phyloP scores from a whole-genome alignment of 2,329 filamentous ascomycete species.

The Cladophialophora exuberans region DNA sequence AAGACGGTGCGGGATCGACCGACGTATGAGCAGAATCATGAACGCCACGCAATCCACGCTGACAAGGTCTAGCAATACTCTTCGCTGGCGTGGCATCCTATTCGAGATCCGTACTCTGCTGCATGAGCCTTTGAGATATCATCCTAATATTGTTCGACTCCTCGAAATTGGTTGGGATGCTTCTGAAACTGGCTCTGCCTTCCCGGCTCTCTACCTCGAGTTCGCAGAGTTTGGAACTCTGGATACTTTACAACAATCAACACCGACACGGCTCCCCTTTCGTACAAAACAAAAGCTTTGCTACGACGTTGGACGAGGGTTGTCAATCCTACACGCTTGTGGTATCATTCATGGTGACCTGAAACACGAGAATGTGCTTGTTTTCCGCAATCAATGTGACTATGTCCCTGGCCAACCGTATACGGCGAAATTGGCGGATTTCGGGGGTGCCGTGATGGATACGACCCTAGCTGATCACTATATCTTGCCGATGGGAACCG shows the following conservation, averaged over 20 bases:
- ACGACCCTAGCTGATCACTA: not conserved
- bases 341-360: slow-evolving; percentile 26
- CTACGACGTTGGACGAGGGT: slow-evolving; percentile 22
- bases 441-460: slow-evolving; percentile 23
- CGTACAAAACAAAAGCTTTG: slow-evolving; percentile 15
- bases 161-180: slow-evolving; percentile 8
- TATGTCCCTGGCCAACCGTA: not conserved
- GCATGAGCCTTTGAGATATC: slow-evolving; percentile 11
- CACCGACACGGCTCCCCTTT: slow-evolving; percentile 1
- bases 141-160: slow-evolving; percentile 14
- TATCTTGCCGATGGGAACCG: slow-evolving; percentile 12
- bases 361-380: slow-evolving; percentile 27
- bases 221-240: slow-evolving; percentile 8
- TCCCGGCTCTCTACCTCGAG: slow-evolving; percentile 8
- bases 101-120: slow-evolving; percentile 10
- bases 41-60: not conserved
- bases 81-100: slow-evolving; percentile 9
- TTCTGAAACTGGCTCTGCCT: slow-evolving; percentile 5
- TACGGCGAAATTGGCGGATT: slow-evolving; percentile 27
- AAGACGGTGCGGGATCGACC: not conserved
- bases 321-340: slow-evolving; percentile 21
- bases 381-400: slow-evolving; percentile 12
- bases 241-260: slow-evolving; percentile 3
- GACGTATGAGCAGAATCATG: not conserved
- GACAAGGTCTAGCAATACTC: not conserved